Conservation (phyloP, 2,329 filamentous ascomycete species). For the Diaporthe vexans region DNA sequence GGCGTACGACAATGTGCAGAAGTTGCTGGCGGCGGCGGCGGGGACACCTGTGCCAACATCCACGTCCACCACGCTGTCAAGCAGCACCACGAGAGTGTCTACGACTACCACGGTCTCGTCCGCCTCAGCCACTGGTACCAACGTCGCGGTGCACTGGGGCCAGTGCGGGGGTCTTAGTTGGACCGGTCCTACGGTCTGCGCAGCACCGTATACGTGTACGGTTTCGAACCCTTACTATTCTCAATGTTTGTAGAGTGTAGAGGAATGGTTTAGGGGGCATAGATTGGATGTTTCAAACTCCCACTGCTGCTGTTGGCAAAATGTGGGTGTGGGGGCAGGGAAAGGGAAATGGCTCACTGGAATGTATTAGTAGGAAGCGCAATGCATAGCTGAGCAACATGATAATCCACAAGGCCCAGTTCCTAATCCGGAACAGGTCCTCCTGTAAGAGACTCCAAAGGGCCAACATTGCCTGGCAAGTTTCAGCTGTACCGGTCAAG, state of each 20-base stretch:
- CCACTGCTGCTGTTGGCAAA: background rate
- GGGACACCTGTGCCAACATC: constrained; percentile 35
- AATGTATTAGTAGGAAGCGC: background rate
- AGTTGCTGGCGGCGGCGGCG: constrained; percentile 36
- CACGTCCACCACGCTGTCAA: constrained; percentile 32
- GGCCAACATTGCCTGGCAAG: background rate
- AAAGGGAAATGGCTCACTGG: too few species aligned
- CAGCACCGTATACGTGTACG: constrained; percentile 60
- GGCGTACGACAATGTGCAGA: constrained; percentile 52
- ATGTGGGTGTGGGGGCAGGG: too few species aligned
- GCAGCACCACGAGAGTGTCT: constrained; percentile 25
- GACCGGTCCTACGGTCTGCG: constrained; percentile 51
- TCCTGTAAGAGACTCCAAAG: background rate
- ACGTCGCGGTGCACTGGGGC: constrained; percentile 24
- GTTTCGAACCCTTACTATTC: constrained; percentile 55
- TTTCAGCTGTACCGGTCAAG: background rate
- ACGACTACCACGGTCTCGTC: constrained; percentile 7
- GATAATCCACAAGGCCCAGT: too few species aligned
- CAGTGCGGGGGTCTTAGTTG: constrained; percentile 41
- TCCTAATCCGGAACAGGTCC: too few species aligned
- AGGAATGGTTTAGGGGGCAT: background rate
- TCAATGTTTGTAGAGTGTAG: constrained; percentile 41
- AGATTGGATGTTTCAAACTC: background rate
- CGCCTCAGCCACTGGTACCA: constrained; percentile 14
- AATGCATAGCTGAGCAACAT: background rate